Evolutionary conservation across 2,329 filamentous ascomycete genomes (phyloP).

Genomic region (Aspergillus arachidicola): DNA sequence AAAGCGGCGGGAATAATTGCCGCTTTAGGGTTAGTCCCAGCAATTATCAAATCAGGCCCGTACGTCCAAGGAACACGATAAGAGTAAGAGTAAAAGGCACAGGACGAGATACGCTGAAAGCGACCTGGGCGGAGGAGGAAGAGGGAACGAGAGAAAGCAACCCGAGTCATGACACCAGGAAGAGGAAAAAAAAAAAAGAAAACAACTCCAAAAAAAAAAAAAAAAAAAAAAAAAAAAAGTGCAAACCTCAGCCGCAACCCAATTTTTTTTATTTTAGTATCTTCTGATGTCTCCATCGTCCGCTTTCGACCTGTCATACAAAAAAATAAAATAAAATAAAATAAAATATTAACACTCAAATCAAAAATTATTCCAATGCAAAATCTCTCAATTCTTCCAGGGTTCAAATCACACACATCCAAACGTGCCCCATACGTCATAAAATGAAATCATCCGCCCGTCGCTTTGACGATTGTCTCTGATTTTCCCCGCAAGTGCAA

Average conservation of each 20-base stretch:
- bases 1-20: background rate
- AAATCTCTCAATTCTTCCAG: too few species aligned
- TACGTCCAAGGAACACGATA: background rate
- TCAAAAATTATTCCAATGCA: background rate
- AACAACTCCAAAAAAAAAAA: background rate
- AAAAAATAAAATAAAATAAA: background rate
- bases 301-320: conserved; percentile 4
- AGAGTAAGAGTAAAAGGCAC: background rate
- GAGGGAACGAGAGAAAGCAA: too few species aligned
- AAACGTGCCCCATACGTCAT: background rate
- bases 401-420: too few species aligned
- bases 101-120: background rate
- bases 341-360: background rate
- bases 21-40: background rate
- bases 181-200: background rate
- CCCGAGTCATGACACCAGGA: background rate
- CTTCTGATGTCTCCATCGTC: background rate
- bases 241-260: background rate
- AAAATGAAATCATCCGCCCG: background rate
- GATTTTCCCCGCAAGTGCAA: background rate
- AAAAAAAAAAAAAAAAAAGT: background rate
- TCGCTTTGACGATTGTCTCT: background rate
- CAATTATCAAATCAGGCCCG: background rate
- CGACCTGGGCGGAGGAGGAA: background rate
- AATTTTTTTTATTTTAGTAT: background rate